Base-by-base conservation (phyloP, 2,329 filamentous ascomycete species). In the Sporothrix variecibatus region DNA sequence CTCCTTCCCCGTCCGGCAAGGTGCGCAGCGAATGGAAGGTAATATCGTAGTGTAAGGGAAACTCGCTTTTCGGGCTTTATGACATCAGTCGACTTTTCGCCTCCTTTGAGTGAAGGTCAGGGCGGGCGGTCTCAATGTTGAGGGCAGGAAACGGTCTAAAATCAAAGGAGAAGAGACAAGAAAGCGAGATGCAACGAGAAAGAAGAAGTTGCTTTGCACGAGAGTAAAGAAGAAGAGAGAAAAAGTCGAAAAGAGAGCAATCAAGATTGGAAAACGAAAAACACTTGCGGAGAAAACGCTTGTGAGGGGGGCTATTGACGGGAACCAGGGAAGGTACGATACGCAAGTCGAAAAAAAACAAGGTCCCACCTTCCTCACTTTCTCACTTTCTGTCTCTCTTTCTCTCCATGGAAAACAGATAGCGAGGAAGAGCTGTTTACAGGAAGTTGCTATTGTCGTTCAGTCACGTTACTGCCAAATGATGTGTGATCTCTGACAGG, bases 1-100 rank as follows among this genome's bases (percentile, higher is more conserved):
- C 58, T 64, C 58, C 58, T 72, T 72, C 70, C 70, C 9, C n/a
- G 56, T 72, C 70, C n/a, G 56, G 70, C 70, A 64, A 72, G 70
- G 56, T 38, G 58, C 38, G 38, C 34, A 53, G 38, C 26, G 26
- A 31, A 60, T 65, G 28, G 17, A 6, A 51, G 40, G 70, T 65
- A 53, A 53, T 72, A 38, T 26, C 31, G 70, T 53, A 49, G 70
- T 72, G 43, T 65, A 58, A 64, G 40, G 23, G 51, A 58, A 62
- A 58, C 34, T 23, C 28, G 49, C 31, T 31, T 56, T 26, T 43
- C 51, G 38, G n/a, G 40, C 43, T 34, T n/a, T 53, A 72, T 72
- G 71, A 72, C 71, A 72, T 72, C 71, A 72, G 71, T 49, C 9
- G 40, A 9, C 6, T 58, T 58, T 51, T 43, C 51, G 49, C 12